Base-by-base conservation (phyloP, 345 rosid species). In the Euphorbia lathyris region DNA sequence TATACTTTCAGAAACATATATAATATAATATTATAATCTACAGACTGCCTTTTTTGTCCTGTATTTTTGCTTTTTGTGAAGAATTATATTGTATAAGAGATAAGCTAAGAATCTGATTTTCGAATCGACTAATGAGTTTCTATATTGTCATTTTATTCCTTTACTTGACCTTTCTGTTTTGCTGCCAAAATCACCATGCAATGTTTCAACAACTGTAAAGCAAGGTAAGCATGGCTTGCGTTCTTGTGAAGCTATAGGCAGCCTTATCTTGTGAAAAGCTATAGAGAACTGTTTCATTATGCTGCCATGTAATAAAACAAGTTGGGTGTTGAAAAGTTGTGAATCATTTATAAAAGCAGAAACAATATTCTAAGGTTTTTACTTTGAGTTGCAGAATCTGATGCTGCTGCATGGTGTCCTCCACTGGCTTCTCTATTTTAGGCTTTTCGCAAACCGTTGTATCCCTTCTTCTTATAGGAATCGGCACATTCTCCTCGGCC, bases 341-440 rank as follows among this genome's bases (percentile, higher is more conserved):
- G 5, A 30, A 59, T 11, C 40, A 59, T 7, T 52, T n/a, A 7
- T 12, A 14, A 62, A 78, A 56, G 73, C 69, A 60, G 52, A 71
- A 68, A 65, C 36, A 12, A 57, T 48, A 78, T 43, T 79, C 69
- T 4, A 48, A 25, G 50, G 22, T 19, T 26, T 55, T 57, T 1
- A 40, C 7, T 40, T 40, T 40, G 36, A 32, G 36, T 48, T n/a
- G 71, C 30, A 30, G 68, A 66, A 73, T 78, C 70, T 45, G 77
- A 68, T 79, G 52, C 82, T 79, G 52, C 82, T 59, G 67, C 65
- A 23, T 40, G 29, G 1, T 19, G 38, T 59, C 56, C 1, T 22
- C 67, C 57, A 58, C 16, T 55, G 47, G 65, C 51, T 27, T 69
- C 16, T 19, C 68, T 64, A 42, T 79, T 56, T 36, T 63, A 61